Evolutionary conservation across 2,329 filamentous ascomycete genomes (phyloP).

Genomic region (Aspergillus sp.): DNA sequence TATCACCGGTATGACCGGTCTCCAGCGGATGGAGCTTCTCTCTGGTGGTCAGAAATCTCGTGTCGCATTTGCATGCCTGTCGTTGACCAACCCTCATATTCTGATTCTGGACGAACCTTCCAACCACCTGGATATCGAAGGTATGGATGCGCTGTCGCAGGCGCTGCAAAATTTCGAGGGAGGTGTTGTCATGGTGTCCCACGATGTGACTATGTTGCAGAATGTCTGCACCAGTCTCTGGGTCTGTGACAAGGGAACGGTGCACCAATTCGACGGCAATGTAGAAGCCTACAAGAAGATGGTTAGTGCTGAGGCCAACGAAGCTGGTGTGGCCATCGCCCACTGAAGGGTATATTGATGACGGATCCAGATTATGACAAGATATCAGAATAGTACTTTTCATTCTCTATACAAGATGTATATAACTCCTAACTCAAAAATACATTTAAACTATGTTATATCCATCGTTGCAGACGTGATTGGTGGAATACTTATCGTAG

Average conservation of each 20-base stretch:
- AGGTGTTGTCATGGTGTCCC: slow-evolving; percentile 94
- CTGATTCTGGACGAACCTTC: slow-evolving; percentile 96
- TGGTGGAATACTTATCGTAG: no score
- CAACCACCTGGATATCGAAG: slow-evolving; percentile 98
- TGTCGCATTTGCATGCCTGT: slow-evolving; percentile 95
- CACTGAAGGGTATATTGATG: slow-evolving; percentile 16
- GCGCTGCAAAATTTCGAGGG: slow-evolving; percentile 83
- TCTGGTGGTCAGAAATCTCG: slow-evolving; percentile 98
- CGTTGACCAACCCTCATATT: slow-evolving; percentile 89
- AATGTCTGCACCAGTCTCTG: slow-evolving; percentile 90
- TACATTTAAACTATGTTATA: no score
- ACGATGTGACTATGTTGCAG: slow-evolving; percentile 98
- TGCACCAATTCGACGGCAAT: slow-evolving; percentile 92
- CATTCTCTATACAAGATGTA: neutral
- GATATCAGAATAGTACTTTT: neutral
- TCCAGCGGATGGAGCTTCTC: slow-evolving; percentile 89
- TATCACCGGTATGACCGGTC: slow-evolving; percentile 85
- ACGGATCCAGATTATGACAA: slow-evolving; percentile 1
- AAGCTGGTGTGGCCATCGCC: slow-evolving; percentile 61
- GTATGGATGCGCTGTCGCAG: slow-evolving; percentile 88
- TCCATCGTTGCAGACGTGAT: no score
- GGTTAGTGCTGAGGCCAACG: slow-evolving; percentile 81
- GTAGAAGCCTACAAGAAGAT: slow-evolving; percentile 97
- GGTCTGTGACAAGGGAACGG: slow-evolving; percentile 90
- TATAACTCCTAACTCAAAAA: no score